phyloP scores from a whole-genome alignment of 2,329 filamentous ascomycete genomes.

The Taxawa tesnikishii region DNA sequence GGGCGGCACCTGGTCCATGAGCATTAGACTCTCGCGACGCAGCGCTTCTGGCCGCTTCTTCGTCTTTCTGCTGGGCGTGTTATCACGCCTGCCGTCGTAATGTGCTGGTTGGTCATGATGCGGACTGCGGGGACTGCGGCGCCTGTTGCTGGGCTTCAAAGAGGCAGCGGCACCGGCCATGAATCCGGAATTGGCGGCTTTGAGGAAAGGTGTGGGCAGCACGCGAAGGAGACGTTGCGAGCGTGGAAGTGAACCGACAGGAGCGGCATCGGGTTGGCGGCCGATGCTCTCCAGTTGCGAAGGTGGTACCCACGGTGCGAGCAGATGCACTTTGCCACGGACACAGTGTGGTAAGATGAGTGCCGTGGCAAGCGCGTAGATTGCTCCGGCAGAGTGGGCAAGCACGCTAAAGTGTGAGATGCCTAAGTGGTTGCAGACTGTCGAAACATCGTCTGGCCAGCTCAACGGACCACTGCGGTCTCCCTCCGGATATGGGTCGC shows the following conservation, averaged over 20 bases:
- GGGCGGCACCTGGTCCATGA: conserved; percentile 36
- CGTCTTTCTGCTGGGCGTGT: not conserved
- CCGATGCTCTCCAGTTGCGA: conserved; percentile 79
- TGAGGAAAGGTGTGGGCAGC: conserved; percentile 79
- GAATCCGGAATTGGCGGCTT: conserved; percentile 90
- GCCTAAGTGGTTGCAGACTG: conserved; percentile 82
- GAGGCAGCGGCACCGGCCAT: conserved; percentile 72
- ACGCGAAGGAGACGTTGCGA: conserved; percentile 84
- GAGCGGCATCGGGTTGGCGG: conserved; percentile 27
- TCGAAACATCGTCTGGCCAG: conserved; percentile 90
- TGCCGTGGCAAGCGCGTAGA: conserved; percentile 90
- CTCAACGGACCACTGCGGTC: conserved; percentile 69
- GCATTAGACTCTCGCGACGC: conserved; percentile 33
- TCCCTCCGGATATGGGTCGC: conserved; percentile 70
- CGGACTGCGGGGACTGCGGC: conserved; percentile 9
- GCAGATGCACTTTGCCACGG: conserved; percentile 80
- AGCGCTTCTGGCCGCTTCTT: conserved; percentile 17
- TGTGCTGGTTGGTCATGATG: too few species aligned
- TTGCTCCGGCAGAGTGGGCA: conserved; percentile 93
- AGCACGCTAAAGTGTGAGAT: conserved; percentile 95
- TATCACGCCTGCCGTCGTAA: conserved; percentile 1
- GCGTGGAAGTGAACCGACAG: conserved; percentile 76
- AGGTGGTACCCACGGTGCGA: conserved; percentile 94
- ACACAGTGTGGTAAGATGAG: conserved; percentile 94
- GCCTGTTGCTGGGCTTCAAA: conserved; percentile 18